phyloP scores from a whole-genome alignment of 176 grass and related monocot species.

The Oryza meyeriana region DNA sequence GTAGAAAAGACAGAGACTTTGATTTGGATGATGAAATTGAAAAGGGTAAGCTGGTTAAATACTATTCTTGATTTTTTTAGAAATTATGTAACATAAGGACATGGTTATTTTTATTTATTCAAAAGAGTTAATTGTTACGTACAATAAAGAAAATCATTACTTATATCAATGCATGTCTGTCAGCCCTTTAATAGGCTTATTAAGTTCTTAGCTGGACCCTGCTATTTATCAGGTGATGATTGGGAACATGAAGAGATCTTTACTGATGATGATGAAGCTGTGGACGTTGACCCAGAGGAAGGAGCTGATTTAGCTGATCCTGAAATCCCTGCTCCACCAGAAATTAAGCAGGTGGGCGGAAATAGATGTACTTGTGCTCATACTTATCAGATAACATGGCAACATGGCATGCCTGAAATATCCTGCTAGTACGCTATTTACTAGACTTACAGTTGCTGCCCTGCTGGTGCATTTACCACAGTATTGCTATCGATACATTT shows the following conservation, averaged over 20 bases:
- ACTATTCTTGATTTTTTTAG: background rate
- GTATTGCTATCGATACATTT: background rate
- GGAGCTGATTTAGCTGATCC: slow-evolving; percentile 69
- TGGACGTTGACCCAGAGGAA: slow-evolving; percentile 71
- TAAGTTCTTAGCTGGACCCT: slow-evolving; percentile 28
- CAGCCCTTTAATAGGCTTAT: slow-evolving; percentile 18
- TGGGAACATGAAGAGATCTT: slow-evolving; percentile 97
- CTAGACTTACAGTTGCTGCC: background rate
- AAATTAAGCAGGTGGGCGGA: slow-evolving; percentile 79
- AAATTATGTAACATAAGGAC: background rate
- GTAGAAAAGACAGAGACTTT: slow-evolving; percentile 52
- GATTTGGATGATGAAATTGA: slow-evolving; percentile 88
- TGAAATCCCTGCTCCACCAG: slow-evolving; percentile 66
- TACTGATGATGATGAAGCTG: slow-evolving; percentile 86
- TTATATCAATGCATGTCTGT: background rate
- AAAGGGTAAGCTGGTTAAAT: slow-evolving; percentile 51
- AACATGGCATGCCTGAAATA: slow-evolving; percentile 9
- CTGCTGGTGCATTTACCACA: slow-evolving; percentile 23
- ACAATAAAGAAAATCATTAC: slow-evolving; percentile 11
- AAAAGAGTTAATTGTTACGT: slow-evolving; percentile 9
- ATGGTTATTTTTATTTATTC: slow-evolving; percentile 13
- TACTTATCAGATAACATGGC: slow-evolving; percentile 4
- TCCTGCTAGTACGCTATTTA: slow-evolving; percentile 23
- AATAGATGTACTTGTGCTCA: background rate
- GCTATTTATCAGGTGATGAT: slow-evolving; percentile 64